Percentiles rank a stretch among this genome's conserved stretches.
Conservation (phyloP, 495 filamentous ascomycete genomes). For the Aspergillus avenaceus region DNA sequence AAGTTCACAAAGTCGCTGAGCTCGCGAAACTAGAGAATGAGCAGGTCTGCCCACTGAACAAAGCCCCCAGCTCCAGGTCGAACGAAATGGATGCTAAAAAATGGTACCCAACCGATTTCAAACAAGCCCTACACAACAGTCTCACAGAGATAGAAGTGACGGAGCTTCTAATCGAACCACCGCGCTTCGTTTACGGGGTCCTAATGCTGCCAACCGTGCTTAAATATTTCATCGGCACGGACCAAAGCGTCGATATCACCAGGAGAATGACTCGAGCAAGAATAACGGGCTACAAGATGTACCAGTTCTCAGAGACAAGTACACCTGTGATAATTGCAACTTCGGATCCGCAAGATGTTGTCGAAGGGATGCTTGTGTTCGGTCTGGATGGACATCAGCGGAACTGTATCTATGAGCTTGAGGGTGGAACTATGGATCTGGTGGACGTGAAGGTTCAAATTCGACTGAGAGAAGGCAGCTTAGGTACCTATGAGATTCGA, state of each 20-base stretch:
- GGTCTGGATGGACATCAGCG: conserved; percentile 20
- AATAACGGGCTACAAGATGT: conserved; percentile 19
- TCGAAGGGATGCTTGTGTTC: conserved; percentile 28
- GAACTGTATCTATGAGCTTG: conserved; percentile 21
- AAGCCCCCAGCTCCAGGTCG: not conserved
- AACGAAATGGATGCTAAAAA: conserved; percentile 14
- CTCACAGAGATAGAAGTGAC: conserved; percentile 11
- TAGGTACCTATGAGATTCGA: conserved; percentile 1
- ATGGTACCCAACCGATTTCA: conserved; percentile 20
- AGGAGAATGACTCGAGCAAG: conserved; percentile 22
- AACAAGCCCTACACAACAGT: conserved; percentile 12
- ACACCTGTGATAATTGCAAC: conserved; percentile 20
- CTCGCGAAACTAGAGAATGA: not conserved
- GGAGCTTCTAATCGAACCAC: conserved; percentile 10
- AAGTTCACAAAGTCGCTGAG: no score
- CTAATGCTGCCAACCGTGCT: conserved; percentile 29
- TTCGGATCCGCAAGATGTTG: conserved; percentile 7
- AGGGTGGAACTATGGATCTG: conserved; percentile 16
- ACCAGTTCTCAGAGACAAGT: conserved; percentile 9
- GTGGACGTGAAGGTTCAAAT: conserved; percentile 21
- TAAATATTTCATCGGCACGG: conserved; percentile 17
- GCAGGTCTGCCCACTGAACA: not conserved
- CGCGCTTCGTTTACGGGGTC: conserved; percentile 23
- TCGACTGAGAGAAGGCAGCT: conserved; percentile 5
- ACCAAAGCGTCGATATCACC: conserved; percentile 12